Conservation (phyloP, 768 basidiomycete genomes). For the Pisolithus sp. region DNA sequence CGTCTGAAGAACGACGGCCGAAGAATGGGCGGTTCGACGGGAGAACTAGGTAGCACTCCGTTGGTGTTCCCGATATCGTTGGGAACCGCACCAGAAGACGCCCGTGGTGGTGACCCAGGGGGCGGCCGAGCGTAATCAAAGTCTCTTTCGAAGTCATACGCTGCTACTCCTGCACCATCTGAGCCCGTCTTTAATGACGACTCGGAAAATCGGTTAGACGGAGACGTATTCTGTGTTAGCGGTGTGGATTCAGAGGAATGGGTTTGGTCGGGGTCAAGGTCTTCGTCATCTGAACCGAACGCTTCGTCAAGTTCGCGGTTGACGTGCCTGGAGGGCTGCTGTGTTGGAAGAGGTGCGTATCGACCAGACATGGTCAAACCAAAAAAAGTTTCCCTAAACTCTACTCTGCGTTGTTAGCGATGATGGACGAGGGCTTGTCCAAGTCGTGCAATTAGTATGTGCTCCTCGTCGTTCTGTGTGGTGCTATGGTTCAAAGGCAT, state of each 20-base stretch:
- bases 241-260: conserved; percentile 23
- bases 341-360: conserved; percentile 50
- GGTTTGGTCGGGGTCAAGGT: conserved; percentile 28
- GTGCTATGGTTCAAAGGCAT: too few relatives aligned
- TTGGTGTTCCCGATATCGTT: conserved; percentile 73
- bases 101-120: conserved; percentile 70
- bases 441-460: too few relatives aligned
- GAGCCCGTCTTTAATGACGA: conserved; percentile 13
- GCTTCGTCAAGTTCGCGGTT: conserved; percentile 71
- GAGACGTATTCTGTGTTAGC: conserved; percentile 2
- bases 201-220: conserved; percentile 7
- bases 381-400: too few relatives aligned
- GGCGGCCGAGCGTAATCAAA: conserved; percentile 66
- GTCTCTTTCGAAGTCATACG: conserved; percentile 77
- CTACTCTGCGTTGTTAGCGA: too few relatives aligned
- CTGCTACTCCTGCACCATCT: conserved; percentile 21
- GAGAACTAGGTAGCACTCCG: conserved; percentile 49
- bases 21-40: conserved; percentile 28
- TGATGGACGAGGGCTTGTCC: too few relatives aligned
- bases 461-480: too few relatives aligned
- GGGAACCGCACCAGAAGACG: conserved; percentile 50
- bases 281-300: conserved; percentile 55
- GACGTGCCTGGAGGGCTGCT: conserved; percentile 36
- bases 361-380: conserved; percentile 36
- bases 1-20: conserved; percentile 51